These are phyloP conservation scores for Zasmidium cellare DNA, from an alignment of 2,329 filamentous ascomycete species.

Conservation along the genomic window DNA sequence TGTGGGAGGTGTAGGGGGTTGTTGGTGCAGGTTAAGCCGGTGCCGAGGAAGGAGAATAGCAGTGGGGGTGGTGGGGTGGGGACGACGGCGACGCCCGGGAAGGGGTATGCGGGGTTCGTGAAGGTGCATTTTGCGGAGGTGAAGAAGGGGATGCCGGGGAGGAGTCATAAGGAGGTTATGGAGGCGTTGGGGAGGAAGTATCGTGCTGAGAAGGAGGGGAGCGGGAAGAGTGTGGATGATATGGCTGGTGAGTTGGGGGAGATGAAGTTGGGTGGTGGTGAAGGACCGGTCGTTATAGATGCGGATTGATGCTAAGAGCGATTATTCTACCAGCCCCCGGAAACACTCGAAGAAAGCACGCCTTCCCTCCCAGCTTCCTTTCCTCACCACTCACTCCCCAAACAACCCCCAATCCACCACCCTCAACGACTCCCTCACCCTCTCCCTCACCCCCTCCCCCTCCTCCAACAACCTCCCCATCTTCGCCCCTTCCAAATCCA, in stretches of 20 bases:
- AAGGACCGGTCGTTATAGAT: conserved; percentile 10
- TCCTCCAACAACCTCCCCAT: conserved; percentile 67
- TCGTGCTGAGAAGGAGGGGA: conserved; percentile 46
- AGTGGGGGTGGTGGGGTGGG: background rate
- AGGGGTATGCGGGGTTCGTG: conserved; percentile 60
- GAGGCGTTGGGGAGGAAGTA: conserved; percentile 65
- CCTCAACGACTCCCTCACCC: conserved; percentile 71
- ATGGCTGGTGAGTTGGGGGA: conserved; percentile 14
- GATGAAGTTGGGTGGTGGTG: conserved; percentile 16
- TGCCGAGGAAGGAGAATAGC: conserved; percentile 52
- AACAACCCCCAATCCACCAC: conserved; percentile 83
- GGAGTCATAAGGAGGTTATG: conserved; percentile 67
- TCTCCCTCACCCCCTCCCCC: conserved; percentile 64
- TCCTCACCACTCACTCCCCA: conserved; percentile 6
- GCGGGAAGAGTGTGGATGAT: conserved; percentile 4
- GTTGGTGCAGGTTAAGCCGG: conserved; percentile 77
- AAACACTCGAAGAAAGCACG: too few relatives aligned
- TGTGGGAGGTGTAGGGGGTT: conserved; percentile 73
- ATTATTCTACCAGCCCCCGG: too few relatives aligned
- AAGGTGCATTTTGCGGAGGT: conserved; percentile 68
- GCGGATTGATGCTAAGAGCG: conserved; percentile 9
- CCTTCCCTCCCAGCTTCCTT: too few relatives aligned
- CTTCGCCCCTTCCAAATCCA: conserved; percentile 66
- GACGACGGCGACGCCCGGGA: conserved; percentile 28
- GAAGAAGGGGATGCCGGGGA: conserved; percentile 56